Evolutionary conservation across 768 basidiomycete genomes (phyloP).

Genomic region (Amanita thiersii): DNA sequence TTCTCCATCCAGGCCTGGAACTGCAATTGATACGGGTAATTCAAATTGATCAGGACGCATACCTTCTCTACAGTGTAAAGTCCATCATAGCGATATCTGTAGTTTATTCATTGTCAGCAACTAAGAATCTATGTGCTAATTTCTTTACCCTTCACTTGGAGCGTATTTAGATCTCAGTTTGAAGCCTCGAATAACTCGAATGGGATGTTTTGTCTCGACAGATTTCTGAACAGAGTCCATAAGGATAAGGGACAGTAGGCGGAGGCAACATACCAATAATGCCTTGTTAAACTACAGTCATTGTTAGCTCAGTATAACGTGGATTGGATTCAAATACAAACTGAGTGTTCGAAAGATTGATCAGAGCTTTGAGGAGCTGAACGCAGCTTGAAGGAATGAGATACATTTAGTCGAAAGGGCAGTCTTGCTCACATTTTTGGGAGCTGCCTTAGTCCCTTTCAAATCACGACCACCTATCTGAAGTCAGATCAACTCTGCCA

Average conservation of each 20-base stretch:
- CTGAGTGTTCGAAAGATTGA: conserved; percentile 68
- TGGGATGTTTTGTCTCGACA: conserved; percentile 70
- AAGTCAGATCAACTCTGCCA: conserved; percentile 1
- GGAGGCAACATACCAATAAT: conserved; percentile 37
- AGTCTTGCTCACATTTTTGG: conserved; percentile 64
- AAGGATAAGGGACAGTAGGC: neutral
- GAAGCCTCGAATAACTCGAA: conserved; percentile 84
- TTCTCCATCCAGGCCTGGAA: conserved; percentile 64
- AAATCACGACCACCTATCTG: conserved; percentile 72
- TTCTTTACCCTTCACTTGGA: conserved; percentile 62
- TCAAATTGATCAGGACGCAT: conserved; percentile 6
- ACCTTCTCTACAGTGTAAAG: conserved; percentile 76
- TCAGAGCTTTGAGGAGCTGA: conserved; percentile 84
- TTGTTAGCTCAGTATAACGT: conserved; percentile 4
- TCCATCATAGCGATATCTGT: conserved; percentile 86
- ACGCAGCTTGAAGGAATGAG: conserved; percentile 49
- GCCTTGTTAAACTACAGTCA: conserved; percentile 52
- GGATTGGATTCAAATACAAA: conserved; percentile 14
- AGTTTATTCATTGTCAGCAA: conserved; percentile 1
- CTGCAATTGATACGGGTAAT: neutral
- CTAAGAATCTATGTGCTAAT: neutral
- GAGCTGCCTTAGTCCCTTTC: conserved; percentile 72
- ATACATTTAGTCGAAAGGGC: neutral
- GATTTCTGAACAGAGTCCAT: conserved; percentile 41
- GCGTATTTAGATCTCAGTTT: conserved; percentile 69